Evolutionary conservation across 176 grass and related monocot species (phyloP).

Genomic region (Eleusine indica): DNA sequence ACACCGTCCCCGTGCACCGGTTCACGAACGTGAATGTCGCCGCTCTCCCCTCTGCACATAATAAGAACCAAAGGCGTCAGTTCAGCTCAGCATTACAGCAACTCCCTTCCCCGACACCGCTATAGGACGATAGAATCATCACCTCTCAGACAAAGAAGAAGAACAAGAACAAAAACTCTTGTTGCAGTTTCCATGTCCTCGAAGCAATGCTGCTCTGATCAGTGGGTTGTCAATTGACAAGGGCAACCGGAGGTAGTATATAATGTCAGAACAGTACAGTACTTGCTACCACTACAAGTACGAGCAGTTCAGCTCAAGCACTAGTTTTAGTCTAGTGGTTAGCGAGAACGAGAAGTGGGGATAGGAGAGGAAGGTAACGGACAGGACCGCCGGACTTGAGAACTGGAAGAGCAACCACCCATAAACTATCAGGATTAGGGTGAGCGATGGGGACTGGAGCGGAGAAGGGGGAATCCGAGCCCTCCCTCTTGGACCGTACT

Average conservation of each 20-base stretch:
- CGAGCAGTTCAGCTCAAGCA: neutral
- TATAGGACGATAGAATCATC: neutral
- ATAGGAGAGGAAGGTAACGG: conserved; percentile 33
- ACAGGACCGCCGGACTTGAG: neutral
- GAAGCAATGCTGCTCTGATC: conserved; percentile 38
- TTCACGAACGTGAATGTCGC: conserved; percentile 83
- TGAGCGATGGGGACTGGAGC: conserved; percentile 8
- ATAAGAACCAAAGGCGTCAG: neutral
- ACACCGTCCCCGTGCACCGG: conserved; percentile 65
- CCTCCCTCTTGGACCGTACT: conserved; percentile 15
- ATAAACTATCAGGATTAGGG: conserved; percentile 43
- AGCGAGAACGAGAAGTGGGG: conserved; percentile 35
- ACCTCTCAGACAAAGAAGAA: conserved; percentile 46
- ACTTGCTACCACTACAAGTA: conserved; percentile 25
- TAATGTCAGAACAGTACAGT: conserved; percentile 32
- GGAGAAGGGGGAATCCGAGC: conserved; percentile 43
- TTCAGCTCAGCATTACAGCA: conserved; percentile 11
- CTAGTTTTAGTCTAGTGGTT: conserved; percentile 38
- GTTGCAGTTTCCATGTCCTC: conserved; percentile 39
- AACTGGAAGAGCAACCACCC: conserved; percentile 22
- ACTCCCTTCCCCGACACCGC: neutral
- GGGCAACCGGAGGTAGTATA: conserved; percentile 39
- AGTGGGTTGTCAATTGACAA: conserved; percentile 4
- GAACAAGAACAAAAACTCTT: conserved; percentile 12
- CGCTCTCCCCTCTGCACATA: conserved; percentile 45